Percentiles rank a stretch among this genome's conserved stretches.
These are phyloP conservation scores for Tagetes erecta DNA, from an alignment of 129 eudicot genomes.

Conservation along the genomic window DNA sequence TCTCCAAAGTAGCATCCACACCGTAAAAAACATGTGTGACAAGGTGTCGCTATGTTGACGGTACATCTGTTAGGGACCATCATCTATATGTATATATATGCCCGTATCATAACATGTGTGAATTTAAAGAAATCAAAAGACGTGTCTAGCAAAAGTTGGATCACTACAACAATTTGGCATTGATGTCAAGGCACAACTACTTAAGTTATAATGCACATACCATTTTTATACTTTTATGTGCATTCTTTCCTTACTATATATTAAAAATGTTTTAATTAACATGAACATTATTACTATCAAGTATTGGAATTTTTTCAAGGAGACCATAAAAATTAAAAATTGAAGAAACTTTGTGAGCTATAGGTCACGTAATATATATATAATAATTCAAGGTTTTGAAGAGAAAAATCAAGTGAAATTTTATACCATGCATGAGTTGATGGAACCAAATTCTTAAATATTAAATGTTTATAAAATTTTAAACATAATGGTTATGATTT, in stretches of 20 bases:
- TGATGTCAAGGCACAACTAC: conserved; percentile 5
- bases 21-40: background rate
- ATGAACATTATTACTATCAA: background rate
- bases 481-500: too few relatives aligned
- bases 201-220: conserved; percentile 4
- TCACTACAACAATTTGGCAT: background rate
- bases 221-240: background rate
- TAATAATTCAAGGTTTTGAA: too few relatives aligned
- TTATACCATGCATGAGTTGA: too few relatives aligned
- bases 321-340: background rate
- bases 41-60: background rate
- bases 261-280: too few relatives aligned
- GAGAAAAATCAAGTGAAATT: too few relatives aligned
- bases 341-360: background rate
- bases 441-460: too few relatives aligned
- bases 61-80: conserved; percentile 1
- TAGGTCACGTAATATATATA: background rate
- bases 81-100: background rate
- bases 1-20: background rate
- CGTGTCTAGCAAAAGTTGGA: background rate
- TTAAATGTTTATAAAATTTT: too few relatives aligned
- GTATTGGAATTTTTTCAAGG: background rate
- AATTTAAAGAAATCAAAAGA: conserved; percentile 3
- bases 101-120: conserved; percentile 20
- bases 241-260: background rate